These are phyloP conservation scores for Talaromyces piceae DNA, from an alignment of 2,329 filamentous ascomycete species.

Conservation along the genomic window DNA sequence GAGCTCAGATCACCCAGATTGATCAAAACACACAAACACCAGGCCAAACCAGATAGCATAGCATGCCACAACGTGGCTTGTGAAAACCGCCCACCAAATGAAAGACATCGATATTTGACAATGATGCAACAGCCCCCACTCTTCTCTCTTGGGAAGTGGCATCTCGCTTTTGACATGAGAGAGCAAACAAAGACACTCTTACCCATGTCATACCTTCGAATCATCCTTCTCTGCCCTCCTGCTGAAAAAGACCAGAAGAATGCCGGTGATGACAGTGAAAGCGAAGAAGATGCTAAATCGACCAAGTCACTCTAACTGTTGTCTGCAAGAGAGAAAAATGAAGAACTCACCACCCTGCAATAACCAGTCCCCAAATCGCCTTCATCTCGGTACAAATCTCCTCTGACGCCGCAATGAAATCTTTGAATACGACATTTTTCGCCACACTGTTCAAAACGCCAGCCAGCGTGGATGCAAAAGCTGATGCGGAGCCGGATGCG, in stretches of 20 bases:
- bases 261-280: conserved; percentile 52
- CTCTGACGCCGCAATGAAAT: conserved; percentile 54
- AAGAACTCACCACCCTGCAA: conserved; percentile 59
- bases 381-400: conserved; percentile 76
- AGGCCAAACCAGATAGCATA: no score
- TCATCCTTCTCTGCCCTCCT: conserved; percentile 13
- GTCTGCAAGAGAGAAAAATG: neutral
- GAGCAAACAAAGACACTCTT: neutral
- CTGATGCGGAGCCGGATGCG: conserved; percentile 40
- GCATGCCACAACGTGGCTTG: no score
- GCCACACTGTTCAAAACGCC: conserved; percentile 44
- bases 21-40: no score
- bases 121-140: no score
- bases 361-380: conserved; percentile 77
- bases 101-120: no score
- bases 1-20: no score
- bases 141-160: no score
- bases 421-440: conserved; percentile 30
- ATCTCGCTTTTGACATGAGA: no score
- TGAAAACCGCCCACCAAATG: no score
- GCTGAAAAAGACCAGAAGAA: conserved; percentile 55
- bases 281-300: conserved; percentile 57
- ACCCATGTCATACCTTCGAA: conserved; percentile 11
- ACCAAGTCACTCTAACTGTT: neutral
- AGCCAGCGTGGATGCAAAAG: conserved; percentile 47